Percentiles rank a stretch among this genome's conserved stretches.
Conservation (phyloP, 371 early-diverging fungal species). For the Mortierella sp. region DNA sequence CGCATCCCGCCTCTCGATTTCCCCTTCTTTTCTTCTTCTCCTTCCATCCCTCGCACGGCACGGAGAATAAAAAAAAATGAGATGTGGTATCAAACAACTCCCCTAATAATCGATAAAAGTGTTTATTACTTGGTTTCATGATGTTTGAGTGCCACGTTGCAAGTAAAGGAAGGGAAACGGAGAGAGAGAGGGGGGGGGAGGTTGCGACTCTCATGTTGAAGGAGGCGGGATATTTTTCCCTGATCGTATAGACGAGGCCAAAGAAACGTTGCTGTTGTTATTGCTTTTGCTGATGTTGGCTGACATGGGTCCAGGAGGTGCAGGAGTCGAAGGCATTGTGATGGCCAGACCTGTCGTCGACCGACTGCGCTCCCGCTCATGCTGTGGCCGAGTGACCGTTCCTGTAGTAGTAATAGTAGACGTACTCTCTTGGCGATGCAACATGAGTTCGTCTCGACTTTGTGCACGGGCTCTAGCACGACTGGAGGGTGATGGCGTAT, state of each 20-base stretch:
- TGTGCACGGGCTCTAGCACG: slow-evolving; percentile 37
- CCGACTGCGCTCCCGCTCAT: slow-evolving; percentile 25
- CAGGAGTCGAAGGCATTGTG: not conserved
- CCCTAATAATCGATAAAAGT: too few relatives aligned
- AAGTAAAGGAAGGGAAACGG: not conserved
- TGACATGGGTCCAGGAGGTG: not conserved
- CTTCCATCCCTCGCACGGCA: too few relatives aligned
- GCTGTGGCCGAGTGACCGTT: not conserved
- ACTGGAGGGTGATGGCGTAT: slow-evolving; percentile 21
- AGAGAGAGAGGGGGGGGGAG: not conserved
- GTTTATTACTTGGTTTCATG: too few relatives aligned
- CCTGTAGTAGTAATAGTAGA: not conserved
- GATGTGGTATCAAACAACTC: too few relatives aligned
- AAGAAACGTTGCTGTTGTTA: not conserved
- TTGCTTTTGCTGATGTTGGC: not conserved
- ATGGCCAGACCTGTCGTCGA: slow-evolving; percentile 15
- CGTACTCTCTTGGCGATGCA: slow-evolving; percentile 16
- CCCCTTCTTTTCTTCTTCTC: too few relatives aligned
- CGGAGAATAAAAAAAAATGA: too few relatives aligned
- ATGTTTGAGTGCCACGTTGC: too few relatives aligned
- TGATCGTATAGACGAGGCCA: not conserved
- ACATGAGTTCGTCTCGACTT: slow-evolving; percentile 31
- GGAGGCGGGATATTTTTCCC: not conserved
- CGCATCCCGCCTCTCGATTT: too few relatives aligned
- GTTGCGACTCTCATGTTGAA: not conserved